A percentile compares a stretch with the other conserved stretches of the same genome.
Evolutionary conservation across 495 filamentous ascomycete genomes (phyloP).

Genomic region (Lineolata rhizophorae): DNA sequence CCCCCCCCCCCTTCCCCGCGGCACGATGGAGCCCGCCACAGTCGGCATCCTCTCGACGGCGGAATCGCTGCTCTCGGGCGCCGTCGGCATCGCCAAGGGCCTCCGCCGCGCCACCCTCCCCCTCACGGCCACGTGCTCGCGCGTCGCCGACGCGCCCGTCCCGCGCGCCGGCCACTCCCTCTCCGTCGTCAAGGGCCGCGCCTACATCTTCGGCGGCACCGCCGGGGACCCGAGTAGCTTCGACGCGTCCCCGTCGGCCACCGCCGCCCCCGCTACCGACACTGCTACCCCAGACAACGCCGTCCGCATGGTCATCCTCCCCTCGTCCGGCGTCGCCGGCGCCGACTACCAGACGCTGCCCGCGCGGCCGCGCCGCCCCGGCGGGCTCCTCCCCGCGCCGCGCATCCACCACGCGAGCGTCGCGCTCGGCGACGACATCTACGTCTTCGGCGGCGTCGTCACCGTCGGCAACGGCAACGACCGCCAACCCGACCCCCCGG

Average conservation of each 20-base stretch:
- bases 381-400: conserved; percentile 24
- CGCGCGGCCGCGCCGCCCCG: conserved; percentile 15
- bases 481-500: conserved; percentile 27
- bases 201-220: conserved; percentile 51
- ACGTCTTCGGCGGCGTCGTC: conserved; percentile 36
- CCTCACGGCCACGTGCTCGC: conserved; percentile 36
- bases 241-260: no score
- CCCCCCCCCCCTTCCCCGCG: no score
- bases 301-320: conserved; percentile 43
- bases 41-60: no score
- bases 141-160: conserved; percentile 29
- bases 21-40: no score
- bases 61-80: no score
- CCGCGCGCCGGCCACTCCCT: conserved; percentile 49
- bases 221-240: conserved; percentile 2
- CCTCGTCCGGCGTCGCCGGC: conserved; percentile 21
- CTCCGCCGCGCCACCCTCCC: no score
- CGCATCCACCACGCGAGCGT: conserved; percentile 36
- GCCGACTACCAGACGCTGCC: conserved; percentile 35
- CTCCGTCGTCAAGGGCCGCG: conserved; percentile 38
- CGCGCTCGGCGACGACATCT: conserved; percentile 35
- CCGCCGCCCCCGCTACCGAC: conserved; percentile 21
- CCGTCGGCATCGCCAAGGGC: no score
- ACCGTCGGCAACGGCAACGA: conserved; percentile 16
- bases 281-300: conserved; percentile 36